Conservation (phyloP, 78 protist species). For the Dictyostelium discoideum region dicty_2.7 NC_007088.5:1956001-1956500, state of each 20-base stretch:
- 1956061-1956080: neutral
- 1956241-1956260: neutral
- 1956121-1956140: slow-evolving; percentile 23
- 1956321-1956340: too few species aligned
- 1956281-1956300: neutral
- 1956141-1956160: slow-evolving; percentile 12
- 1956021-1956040: slow-evolving; percentile 15
- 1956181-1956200: slow-evolving; percentile 39
- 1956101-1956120: slow-evolving; percentile 26
- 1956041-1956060: slow-evolving; percentile 20
- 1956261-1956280: neutral
- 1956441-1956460: too few species aligned
- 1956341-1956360: too few species aligned
- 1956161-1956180: slow-evolving; percentile 29
- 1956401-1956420: too few species aligned
- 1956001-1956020: slow-evolving; percentile 63
- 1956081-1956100: slow-evolving; percentile 35
- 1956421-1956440: too few species aligned
- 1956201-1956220: neutral
- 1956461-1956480: too few species aligned
- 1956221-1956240: neutral
- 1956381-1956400: neutral
- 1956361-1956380: neutral
- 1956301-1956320: neutral
- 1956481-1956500: too few species aligned